A percentile compares a stretch with the other conserved stretches of the same genome.
These are phyloP conservation scores for Trypanosoma scelopori DNA, from an alignment of 208 protist species.

Conservation along the genomic window DNA sequence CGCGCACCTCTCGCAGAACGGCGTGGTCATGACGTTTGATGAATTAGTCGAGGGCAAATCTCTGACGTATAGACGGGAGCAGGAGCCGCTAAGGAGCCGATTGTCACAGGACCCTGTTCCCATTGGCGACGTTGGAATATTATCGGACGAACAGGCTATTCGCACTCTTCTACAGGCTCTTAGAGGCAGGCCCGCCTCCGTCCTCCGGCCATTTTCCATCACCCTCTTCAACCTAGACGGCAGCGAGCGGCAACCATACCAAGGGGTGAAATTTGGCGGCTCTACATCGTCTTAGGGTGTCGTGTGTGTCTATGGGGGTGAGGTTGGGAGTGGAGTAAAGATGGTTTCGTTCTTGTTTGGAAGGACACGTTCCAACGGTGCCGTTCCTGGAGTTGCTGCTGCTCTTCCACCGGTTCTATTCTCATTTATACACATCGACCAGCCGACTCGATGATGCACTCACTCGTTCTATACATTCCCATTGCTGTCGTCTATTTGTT, in stretches of 20 bases:
- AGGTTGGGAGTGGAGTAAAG: neutral
- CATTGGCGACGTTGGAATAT: constrained; percentile 56
- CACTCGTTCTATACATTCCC: no score
- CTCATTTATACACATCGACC: neutral
- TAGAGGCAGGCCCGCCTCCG: constrained; percentile 48
- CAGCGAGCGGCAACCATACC: constrained; percentile 64
- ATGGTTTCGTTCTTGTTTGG: constrained; percentile 10
- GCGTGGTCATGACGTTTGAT: constrained; percentile 89
- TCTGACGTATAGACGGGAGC: constrained; percentile 47
- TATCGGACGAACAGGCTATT: constrained; percentile 78
- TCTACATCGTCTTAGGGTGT: neutral
- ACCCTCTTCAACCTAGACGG: constrained; percentile 90
- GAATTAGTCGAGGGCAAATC: constrained; percentile 58
- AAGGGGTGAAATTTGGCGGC: constrained; percentile 89
- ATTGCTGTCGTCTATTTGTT: constrained; percentile 10
- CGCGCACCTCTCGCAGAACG: constrained; percentile 70
- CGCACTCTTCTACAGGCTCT: constrained; percentile 67
- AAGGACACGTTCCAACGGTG: neutral
- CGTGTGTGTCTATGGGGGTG: neutral
- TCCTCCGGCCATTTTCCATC: constrained; percentile 72
- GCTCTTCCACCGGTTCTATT: constrained; percentile 23
- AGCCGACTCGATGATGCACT: no score
- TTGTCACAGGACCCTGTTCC: constrained; percentile 42
- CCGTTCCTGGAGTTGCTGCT: constrained; percentile 7
- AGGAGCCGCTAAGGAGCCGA: constrained; percentile 35